phyloP scores from a whole-genome alignment of 495 filamentous ascomycete genomes.

The Penicillium coprophilum region DNA sequence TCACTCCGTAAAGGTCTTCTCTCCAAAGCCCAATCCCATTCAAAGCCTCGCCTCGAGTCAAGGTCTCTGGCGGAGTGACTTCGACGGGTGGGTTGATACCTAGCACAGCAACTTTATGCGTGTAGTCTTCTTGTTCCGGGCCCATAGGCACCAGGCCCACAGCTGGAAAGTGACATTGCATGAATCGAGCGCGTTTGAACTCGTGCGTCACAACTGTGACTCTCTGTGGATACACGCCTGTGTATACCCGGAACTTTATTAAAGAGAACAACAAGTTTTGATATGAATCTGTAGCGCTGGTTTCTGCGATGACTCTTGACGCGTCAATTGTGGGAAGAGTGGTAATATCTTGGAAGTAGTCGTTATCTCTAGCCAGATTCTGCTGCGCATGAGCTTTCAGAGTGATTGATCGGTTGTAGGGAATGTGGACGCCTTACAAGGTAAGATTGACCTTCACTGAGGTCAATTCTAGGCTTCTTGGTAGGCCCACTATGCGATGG shows the following conservation, averaged over 20 bases:
- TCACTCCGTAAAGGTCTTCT: constrained; percentile 46
- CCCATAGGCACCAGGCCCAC: constrained; percentile 46
- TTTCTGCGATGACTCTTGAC: constrained; percentile 52
- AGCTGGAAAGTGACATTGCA: constrained; percentile 65
- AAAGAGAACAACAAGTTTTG: constrained; percentile 75
- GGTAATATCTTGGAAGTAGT: constrained; percentile 30
- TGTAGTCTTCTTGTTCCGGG: background rate
- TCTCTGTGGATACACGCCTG: constrained; percentile 34
- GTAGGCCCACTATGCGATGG: constrained; percentile 58
- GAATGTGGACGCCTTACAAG: constrained; percentile 32
- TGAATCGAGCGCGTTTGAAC: constrained; percentile 69
- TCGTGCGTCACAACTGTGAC: constrained; percentile 72
- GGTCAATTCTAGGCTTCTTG: constrained; percentile 46
- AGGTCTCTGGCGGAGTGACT: constrained; percentile 45
- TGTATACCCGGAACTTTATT: constrained; percentile 52
- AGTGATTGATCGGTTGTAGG: background rate
- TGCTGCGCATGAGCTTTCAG: constrained; percentile 22
- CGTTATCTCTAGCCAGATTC: constrained; percentile 47
- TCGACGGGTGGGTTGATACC: constrained; percentile 69
- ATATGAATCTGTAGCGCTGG: constrained; percentile 73
- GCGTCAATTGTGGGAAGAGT: constrained; percentile 15
- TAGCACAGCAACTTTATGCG: constrained; percentile 49
- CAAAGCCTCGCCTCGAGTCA: constrained; percentile 42
- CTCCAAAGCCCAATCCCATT: constrained; percentile 48
- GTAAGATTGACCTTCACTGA: constrained; percentile 70